A percentile compares a stretch with the other conserved stretches of the same genome.
phyloP scores from a whole-genome alignment of 352 stramenopile species.

The Globisporangium heterothallicum region DNA sequence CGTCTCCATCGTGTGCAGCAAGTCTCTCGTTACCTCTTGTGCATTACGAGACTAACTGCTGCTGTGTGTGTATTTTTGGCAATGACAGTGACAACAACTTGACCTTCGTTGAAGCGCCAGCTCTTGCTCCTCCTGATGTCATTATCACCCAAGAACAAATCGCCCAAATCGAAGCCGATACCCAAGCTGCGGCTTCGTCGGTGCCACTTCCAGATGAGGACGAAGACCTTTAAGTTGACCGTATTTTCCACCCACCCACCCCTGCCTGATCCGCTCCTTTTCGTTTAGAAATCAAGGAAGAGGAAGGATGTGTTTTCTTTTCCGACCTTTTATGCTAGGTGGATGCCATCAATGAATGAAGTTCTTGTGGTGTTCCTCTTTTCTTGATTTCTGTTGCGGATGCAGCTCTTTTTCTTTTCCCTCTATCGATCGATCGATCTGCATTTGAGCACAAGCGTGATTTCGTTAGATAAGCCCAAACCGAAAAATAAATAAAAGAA shows the following conservation, averaged over 20 bases:
- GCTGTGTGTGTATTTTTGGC: constrained; percentile 9
- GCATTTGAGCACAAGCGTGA: no score
- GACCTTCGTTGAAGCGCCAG: constrained; percentile 97
- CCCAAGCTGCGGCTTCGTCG: constrained; percentile 83
- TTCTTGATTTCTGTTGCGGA: background rate
- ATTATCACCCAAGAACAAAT: constrained; percentile 93
- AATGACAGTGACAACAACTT: constrained; percentile 92
- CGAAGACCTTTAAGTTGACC: constrained; percentile 91
- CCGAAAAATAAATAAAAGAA: no score
- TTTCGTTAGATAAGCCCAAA: no score
- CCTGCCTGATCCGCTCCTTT: constrained; percentile 10
- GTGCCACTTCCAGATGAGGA: constrained; percentile 97
- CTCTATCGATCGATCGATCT: background rate
- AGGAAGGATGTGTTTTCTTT: constrained; percentile 11
- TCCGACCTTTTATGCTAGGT: constrained; percentile 3
- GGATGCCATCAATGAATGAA: constrained; percentile 17
- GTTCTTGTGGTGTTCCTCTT: constrained; percentile 13
- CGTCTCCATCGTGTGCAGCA: constrained; percentile 17
- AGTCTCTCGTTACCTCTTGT: background rate
- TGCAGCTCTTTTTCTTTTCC: background rate
- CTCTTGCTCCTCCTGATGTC: constrained; percentile 95
- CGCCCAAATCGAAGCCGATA: constrained; percentile 89
- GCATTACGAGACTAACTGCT: constrained; percentile 9
- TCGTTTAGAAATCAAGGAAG: constrained; percentile 25
- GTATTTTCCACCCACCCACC: constrained; percentile 12